Evolutionary conservation across 2,329 filamentous ascomycete genomes (phyloP), one percentile per base, ranked within the genome.

Genomic region (Fusarium nygamai): DNA sequence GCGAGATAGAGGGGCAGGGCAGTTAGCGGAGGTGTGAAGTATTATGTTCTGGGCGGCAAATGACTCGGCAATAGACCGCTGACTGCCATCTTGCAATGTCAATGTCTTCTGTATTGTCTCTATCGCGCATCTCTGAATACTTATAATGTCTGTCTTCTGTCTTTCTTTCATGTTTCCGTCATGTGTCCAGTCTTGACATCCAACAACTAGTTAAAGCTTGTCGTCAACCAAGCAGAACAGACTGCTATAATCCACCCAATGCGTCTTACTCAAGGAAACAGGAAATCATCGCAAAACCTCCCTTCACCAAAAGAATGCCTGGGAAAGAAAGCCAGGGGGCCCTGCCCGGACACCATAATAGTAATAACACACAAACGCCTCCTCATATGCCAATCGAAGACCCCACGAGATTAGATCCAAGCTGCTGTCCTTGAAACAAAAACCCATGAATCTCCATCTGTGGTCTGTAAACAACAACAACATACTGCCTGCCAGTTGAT

Each of bases 281-380:
- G 41, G 39, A 48, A 57, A 36, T 31, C n/a, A 61, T 48, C 44
- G 54, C 43, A 69, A 50, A 46, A 16, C 60, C 54, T 44, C 36
- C 53, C 19, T 74, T 53, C 46, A 63, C 36, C 50, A 60, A 72
- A 48, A 46, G 19, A 48, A 29, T 29, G 46, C 46, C 27, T 29
- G 46, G 46, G 19, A 29, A 29, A 31, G 14, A 29, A 36, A 36
- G 34, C 46, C 34, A 47, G 43, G 38, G 44, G 44, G 29, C 43
- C 46, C 34, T 33, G 44, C 36, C 48, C 48, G 54, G 57, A 66
- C 43, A 62, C 64, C 38, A 31, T 46, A 60, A 54, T 46, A 50
- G 59, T 51, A 61, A 27, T 43, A 59, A 38, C 27, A 65, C 39
- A 46, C 34, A 47, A 72, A 74, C 72, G 71, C 72, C 72, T 65